A percentile compares a stretch with the other conserved stretches of the same genome.
These are phyloP conservation scores for Beta lomatogona DNA, from an alignment of 179 eudicot genomes.

Conservation along the genomic window DNA sequence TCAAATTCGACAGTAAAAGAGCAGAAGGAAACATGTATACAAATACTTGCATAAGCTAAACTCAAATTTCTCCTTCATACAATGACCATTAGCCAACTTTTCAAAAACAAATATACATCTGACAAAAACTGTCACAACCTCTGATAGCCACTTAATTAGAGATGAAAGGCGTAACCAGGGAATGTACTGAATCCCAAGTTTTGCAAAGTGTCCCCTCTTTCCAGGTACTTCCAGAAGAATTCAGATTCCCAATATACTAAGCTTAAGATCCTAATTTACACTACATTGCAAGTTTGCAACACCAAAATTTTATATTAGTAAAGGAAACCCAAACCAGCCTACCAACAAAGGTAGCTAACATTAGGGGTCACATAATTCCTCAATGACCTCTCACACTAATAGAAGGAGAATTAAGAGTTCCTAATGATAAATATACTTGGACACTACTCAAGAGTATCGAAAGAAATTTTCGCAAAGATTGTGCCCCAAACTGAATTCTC, in stretches of 20 bases:
- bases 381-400: too few species aligned
- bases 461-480: neutral
- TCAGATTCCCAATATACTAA: neutral
- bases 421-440: too few species aligned
- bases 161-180: neutral
- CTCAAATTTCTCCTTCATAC: neutral
- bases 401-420: too few species aligned
- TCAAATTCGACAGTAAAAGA: neutral
- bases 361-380: too few species aligned
- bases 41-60: neutral
- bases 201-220: neutral
- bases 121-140: too few species aligned
- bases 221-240: neutral
- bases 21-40: neutral
- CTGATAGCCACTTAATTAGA: neutral
- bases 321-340: neutral
- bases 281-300: neutral
- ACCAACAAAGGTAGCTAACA: neutral
- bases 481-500: neutral
- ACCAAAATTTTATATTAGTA: neutral
- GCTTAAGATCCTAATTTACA: neutral
- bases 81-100: neutral
- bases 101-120: too few species aligned
- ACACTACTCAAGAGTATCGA: too few species aligned
- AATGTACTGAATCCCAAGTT: neutral